Evolutionary conservation across 2,329 filamentous ascomycete genomes (phyloP).

Genomic region (Sarocladiaceae sp.): DNA sequence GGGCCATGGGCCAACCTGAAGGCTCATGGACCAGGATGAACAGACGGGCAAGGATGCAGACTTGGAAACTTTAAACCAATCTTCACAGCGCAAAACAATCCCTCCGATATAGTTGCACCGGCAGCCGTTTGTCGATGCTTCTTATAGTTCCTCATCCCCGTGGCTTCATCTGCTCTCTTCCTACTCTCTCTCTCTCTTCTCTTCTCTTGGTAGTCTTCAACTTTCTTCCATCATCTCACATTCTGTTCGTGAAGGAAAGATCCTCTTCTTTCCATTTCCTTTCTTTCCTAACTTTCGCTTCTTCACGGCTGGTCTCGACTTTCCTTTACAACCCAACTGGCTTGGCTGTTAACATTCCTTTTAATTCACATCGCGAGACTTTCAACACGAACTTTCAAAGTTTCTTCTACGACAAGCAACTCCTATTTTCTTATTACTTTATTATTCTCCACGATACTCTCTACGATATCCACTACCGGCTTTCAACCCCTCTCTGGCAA

Average conservation of each 20-base stretch:
- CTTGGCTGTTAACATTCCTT: slow-evolving; percentile 53
- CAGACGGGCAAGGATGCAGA: slow-evolving; percentile 6
- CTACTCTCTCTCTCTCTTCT: slow-evolving; percentile 22
- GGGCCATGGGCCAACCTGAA: too few relatives aligned
- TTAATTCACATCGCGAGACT: background rate
- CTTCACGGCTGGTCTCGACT: slow-evolving; percentile 24
- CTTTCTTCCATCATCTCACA: slow-evolving; percentile 1
- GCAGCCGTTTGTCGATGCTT: slow-evolving; percentile 4
- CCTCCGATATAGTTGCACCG: slow-evolving; percentile 4
- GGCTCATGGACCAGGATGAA: slow-evolving; percentile 6
- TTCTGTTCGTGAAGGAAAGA: slow-evolving; percentile 11
- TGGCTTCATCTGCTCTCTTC: slow-evolving; percentile 13
- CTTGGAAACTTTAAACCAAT: slow-evolving; percentile 9
- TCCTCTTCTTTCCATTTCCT: slow-evolving; percentile 11
- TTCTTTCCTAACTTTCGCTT: slow-evolving; percentile 14
- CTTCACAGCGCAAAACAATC: background rate
- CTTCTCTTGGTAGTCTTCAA: slow-evolving; percentile 9
- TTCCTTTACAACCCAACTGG: slow-evolving; percentile 43
- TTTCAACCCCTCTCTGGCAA: background rate
- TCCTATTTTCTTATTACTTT: too few relatives aligned
- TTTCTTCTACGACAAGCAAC: too few relatives aligned
- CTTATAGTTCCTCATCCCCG: slow-evolving; percentile 1
- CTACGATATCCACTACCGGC: background rate
- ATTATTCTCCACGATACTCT: too few relatives aligned
- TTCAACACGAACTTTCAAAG: slow-evolving; percentile 10